Evolutionary conservation across 1,284 basidiomycete genomes (phyloP), one percentile per base, ranked within the genome.

Genomic region (Apiotrichum brassicae): DNA sequence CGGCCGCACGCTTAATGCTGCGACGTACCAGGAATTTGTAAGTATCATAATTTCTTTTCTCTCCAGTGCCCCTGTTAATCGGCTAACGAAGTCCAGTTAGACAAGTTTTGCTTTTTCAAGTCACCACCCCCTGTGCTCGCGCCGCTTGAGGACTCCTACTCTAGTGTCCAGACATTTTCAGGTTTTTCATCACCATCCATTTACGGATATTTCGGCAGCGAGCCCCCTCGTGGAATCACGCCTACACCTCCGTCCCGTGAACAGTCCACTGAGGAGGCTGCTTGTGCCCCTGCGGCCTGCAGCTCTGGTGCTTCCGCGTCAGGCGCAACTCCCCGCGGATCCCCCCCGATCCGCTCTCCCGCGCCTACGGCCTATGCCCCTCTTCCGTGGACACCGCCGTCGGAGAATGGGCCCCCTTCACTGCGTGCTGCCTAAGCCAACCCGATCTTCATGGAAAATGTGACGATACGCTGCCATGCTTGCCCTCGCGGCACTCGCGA

Each of bases 21-120:
- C 52, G 3, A 54, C 57, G 16, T 59, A 63, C 47, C 68, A 72
- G 46, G 69, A 72, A 48, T 71, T 74, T 46, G 70, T 72, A 30
- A 60, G 70, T 63, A 44, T 26, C 6, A 8, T 9, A 11, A 16
- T n/a, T 18, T n/a, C n/a, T n/a, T n/a, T n/a, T n/a, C n/a, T n/a
- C n/a, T n/a, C n/a, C n/a, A n/a, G n/a, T n/a, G n/a, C n/a, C n/a
- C n/a, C 18, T 42, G 9, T 20, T 9, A 14, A 9, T 14, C 26
- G 26, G 16, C 26, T 32, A 11, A 30, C 20, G 23, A 37, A 12
- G 18, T 22, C 19, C 46, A 72, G 70, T 57, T 74, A 12, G 64
- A 68, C 51, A 68, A 67, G 47, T 74, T 71, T 53, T 74, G 72
- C 57, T 74, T 74, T 61, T 74, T 72, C 66, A 66, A 71, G 46